Percentiles rank a stretch among this genome's conserved stretches.
Evolutionary conservation across 306 rosid genomes (phyloP).

Genomic region (Hippophae rhamnoides): DNA sequence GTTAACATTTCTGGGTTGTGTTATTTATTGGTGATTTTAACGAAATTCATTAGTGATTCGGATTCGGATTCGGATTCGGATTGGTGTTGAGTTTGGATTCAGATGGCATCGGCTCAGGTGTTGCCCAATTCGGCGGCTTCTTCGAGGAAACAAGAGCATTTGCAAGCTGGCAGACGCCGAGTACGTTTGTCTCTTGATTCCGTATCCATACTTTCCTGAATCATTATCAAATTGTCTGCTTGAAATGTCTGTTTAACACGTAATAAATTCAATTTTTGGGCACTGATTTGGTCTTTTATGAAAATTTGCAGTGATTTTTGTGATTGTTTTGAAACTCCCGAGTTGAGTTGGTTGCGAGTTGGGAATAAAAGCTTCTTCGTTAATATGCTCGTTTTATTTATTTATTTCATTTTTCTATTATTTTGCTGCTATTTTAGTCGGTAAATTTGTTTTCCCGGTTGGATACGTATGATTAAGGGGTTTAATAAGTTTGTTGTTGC

Average conservation of each 20-base stretch:
- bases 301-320: too few species aligned
- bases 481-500: neutral
- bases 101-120: constrained; percentile 95
- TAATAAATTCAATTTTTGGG: too few species aligned
- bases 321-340: too few species aligned
- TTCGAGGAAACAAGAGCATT: constrained; percentile 68
- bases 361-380: too few species aligned
- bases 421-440: neutral
- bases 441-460: neutral
- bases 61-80: constrained; percentile 1
- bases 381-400: too few species aligned
- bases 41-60: constrained; percentile 20
- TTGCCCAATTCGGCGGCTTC: constrained; percentile 56
- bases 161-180: constrained; percentile 95
- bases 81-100: constrained; percentile 4
- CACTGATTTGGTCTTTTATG: too few species aligned
- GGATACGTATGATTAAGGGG: neutral
- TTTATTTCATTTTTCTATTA: too few species aligned
- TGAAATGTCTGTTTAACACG: neutral
- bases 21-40: constrained; percentile 8
- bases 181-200: constrained; percentile 34
- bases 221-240: constrained; percentile 6
- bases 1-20: constrained; percentile 10
- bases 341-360: too few species aligned
- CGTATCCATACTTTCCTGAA: neutral